phyloP scores from a whole-genome alignment of 345 rosid genomes.

The Trapa incisa region DNA sequence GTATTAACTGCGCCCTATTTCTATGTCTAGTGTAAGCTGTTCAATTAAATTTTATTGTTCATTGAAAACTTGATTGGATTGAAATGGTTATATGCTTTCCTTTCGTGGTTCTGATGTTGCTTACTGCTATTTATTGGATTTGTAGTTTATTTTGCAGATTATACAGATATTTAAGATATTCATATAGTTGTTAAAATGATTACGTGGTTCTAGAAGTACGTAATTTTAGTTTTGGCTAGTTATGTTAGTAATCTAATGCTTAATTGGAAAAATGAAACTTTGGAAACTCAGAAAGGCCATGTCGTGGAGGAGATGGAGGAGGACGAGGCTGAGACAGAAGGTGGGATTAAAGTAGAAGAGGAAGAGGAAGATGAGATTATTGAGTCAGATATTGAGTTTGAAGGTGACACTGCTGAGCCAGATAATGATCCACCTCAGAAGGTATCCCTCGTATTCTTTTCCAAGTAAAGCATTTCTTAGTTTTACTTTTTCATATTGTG shows the following conservation, averaged over 20 bases:
- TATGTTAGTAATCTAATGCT: not conserved
- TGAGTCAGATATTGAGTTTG: constrained; percentile 88
- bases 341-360: constrained; percentile 27
- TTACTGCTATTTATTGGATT: no score
- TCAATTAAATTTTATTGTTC: no score
- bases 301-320: constrained; percentile 60
- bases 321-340: constrained; percentile 10
- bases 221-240: not conserved
- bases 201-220: no score
- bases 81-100: no score
- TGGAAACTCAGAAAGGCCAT: constrained; percentile 31
- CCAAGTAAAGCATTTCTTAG: not conserved
- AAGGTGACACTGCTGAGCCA: constrained; percentile 83
- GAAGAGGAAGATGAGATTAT: constrained; percentile 79
- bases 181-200: no score
- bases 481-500: not conserved
- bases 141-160: no score
- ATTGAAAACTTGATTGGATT: no score
- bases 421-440: constrained; percentile 94
- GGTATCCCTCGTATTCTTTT: constrained; percentile 19
- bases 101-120: no score
- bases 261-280: not conserved
- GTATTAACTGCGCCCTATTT: constrained; percentile 16
- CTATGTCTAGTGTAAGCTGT: not conserved
- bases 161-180: no score